A percentile compares a stretch with the other conserved stretches of the same genome.
These are phyloP conservation scores for Takashimella koratensis DNA, from an alignment of 1,284 basidiomycete genomes.

Conservation along the genomic window DNA sequence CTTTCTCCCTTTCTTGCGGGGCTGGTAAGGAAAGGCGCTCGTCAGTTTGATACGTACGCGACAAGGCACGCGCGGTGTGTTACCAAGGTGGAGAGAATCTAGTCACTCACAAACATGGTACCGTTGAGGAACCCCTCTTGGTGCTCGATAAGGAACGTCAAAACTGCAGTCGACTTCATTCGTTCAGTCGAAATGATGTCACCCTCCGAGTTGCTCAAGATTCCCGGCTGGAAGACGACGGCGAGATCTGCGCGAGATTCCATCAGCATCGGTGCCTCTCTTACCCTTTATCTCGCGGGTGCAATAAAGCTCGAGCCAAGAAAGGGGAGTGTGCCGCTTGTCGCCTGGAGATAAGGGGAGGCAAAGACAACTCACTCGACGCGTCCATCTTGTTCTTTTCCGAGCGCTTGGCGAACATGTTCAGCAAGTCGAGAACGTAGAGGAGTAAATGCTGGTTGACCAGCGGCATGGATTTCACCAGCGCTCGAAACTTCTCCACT, in stretches of 20 bases:
- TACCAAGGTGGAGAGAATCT: too few species aligned
- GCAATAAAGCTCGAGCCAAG: too few species aligned
- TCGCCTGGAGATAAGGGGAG: slow-evolving; percentile 5
- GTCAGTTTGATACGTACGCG: background rate
- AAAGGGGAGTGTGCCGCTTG: too few species aligned
- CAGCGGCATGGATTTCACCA: slow-evolving; percentile 80
- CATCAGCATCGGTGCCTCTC: too few species aligned
- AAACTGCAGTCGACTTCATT: slow-evolving; percentile 77
- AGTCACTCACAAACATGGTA: slow-evolving; percentile 44
- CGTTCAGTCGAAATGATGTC: slow-evolving; percentile 78
- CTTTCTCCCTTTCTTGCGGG: slow-evolving; percentile 16
- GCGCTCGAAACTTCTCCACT: slow-evolving; percentile 59
- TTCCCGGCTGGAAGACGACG: slow-evolving; percentile 87
- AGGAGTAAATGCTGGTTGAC: slow-evolving; percentile 91
- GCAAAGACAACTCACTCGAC: slow-evolving; percentile 62
- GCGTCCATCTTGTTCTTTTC: slow-evolving; percentile 96
- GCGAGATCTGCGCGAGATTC: slow-evolving; percentile 74
- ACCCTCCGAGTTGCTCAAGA: slow-evolving; percentile 83
- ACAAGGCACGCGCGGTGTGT: too few species aligned
- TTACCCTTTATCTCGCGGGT: too few species aligned
- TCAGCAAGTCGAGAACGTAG: slow-evolving; percentile 92
- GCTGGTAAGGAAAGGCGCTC: slow-evolving; percentile 3
- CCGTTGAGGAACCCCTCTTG: slow-evolving; percentile 44
- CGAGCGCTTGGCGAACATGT: slow-evolving; percentile 85
- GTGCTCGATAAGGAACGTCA: slow-evolving; percentile 83